Evolutionary conservation across 1,284 basidiomycete genomes (phyloP).

Genomic region (Ganoderma meredithae): DNA sequence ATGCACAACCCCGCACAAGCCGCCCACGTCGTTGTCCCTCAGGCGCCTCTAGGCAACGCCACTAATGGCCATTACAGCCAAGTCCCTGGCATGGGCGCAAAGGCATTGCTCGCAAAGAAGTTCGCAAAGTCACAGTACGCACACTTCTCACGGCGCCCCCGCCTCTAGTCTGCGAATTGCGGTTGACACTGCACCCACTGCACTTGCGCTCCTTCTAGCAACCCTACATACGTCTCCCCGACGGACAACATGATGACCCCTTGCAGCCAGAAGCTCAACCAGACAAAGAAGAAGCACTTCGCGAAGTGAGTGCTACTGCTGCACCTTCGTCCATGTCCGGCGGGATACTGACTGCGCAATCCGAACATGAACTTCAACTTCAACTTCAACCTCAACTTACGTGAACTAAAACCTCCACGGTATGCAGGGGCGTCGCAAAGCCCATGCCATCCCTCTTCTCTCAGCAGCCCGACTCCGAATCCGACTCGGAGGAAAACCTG

Average conservation of each 20-base stretch:
- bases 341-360: constrained; percentile 3
- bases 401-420: not conserved
- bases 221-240: constrained; percentile 85
- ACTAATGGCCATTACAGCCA: constrained; percentile 56
- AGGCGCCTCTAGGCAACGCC: constrained; percentile 79
- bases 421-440: constrained; percentile 57
- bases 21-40: constrained; percentile 79
- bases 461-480: constrained; percentile 47
- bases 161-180: constrained; percentile 8
- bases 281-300: constrained; percentile 92
- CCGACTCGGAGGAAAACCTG: constrained; percentile 31
- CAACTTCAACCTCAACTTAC: constrained; percentile 1
- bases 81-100: constrained; percentile 82
- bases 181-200: constrained; percentile 4
- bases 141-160: not conserved
- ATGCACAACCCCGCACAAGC: constrained; percentile 85
- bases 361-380: not conserved
- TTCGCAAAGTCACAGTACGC: constrained; percentile 85
- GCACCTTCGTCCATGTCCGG: not conserved
- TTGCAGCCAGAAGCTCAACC: constrained; percentile 86
- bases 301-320: constrained; percentile 65
- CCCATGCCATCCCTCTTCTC: constrained; percentile 66
- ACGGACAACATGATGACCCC: constrained; percentile 95
- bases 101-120: constrained; percentile 88
- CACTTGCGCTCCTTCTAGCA: constrained; percentile 52